Conservation (phyloP, 1,284 basidiomycete species). For the Boletellus sp. region DNA sequence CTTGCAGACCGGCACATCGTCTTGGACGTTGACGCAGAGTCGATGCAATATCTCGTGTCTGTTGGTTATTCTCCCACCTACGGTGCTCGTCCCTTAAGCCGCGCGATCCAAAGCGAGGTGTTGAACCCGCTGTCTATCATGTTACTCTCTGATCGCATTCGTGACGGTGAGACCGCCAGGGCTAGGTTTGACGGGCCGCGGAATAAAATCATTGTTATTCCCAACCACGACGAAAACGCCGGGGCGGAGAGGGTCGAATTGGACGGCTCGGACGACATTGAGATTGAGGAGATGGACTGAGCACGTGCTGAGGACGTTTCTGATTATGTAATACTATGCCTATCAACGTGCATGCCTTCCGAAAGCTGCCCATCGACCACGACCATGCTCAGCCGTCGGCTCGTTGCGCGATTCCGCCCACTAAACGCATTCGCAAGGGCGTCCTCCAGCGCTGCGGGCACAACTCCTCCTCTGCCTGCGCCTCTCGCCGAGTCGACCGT, state of each 20-base stretch:
- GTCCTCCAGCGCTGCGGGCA: conserved; percentile 31
- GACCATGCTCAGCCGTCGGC: conserved; percentile 38
- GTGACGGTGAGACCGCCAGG: conserved; percentile 77
- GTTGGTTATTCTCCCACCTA: conserved; percentile 84
- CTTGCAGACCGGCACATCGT: conserved; percentile 78
- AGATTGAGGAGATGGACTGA: conserved; percentile 80
- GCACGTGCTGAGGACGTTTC: background rate
- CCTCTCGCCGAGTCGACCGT: conserved; percentile 36
- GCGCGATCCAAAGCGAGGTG: conserved; percentile 90
- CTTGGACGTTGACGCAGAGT: conserved; percentile 71
- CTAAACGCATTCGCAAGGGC: conserved; percentile 30
- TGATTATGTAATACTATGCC: background rate
- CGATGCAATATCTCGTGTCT: conserved; percentile 81
- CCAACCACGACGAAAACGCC: conserved; percentile 71
- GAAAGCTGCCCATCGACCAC: conserved; percentile 9
- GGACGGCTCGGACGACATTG: conserved; percentile 48
- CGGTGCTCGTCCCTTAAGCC: conserved; percentile 89
- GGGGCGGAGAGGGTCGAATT: conserved; percentile 46
- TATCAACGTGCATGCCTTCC: too few relatives aligned
- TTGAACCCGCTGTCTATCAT: conserved; percentile 89
- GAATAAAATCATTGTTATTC: conserved; percentile 77
- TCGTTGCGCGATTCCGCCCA: conserved; percentile 32
- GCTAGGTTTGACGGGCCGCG: conserved; percentile 82
- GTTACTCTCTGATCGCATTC: conserved; percentile 80
- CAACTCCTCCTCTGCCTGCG: conserved; percentile 19